phyloP scores from a whole-genome alignment of 1,284 basidiomycete species.

The Thecaphora thlaspeos region DNA sequence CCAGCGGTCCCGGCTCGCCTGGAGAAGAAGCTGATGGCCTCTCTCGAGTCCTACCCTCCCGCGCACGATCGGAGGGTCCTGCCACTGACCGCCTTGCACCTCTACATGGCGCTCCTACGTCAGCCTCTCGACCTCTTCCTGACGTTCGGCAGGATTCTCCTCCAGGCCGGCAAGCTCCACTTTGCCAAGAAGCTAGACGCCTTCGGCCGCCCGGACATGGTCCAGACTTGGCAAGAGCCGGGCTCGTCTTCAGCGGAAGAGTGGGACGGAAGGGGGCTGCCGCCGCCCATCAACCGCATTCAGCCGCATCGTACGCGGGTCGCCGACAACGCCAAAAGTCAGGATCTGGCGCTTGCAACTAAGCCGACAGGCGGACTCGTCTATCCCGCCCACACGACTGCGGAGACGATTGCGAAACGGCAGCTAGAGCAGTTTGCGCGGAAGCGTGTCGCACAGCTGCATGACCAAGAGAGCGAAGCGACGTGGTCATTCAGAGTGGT shows the following conservation, averaged over 20 bases:
- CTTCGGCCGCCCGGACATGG: conserved; percentile 67
- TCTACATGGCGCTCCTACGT: conserved; percentile 61
- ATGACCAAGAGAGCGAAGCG: background rate
- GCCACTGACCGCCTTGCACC: conserved; percentile 61
- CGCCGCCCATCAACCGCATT: conserved; percentile 28
- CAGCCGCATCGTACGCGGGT: conserved; percentile 17
- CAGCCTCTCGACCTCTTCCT: conserved; percentile 66
- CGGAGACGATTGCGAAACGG: conserved; percentile 11
- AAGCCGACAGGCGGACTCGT: conserved; percentile 6
- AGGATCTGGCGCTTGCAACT: background rate
- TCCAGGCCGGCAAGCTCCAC: conserved; percentile 69
- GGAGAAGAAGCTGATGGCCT: conserved; percentile 63
- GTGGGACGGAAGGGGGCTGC: conserved; percentile 22
- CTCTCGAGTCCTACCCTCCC: conserved; percentile 60
- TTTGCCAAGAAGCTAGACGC: conserved; percentile 67
- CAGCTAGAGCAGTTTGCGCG: conserved; percentile 3
- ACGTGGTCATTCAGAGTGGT: conserved; percentile 10
- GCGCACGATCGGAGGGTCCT: conserved; percentile 7
- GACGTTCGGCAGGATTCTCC: conserved; percentile 68
- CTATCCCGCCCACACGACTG: conserved; percentile 16
- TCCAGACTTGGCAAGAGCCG: conserved; percentile 9
- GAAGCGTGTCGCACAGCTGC: conserved; percentile 8
- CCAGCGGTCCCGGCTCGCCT: no score
- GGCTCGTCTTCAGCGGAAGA: background rate
- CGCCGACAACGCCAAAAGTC: no score